These are phyloP conservation scores for Themeda triandra DNA, from an alignment of 176 grass and related monocot species.

Conservation along the genomic window DNA sequence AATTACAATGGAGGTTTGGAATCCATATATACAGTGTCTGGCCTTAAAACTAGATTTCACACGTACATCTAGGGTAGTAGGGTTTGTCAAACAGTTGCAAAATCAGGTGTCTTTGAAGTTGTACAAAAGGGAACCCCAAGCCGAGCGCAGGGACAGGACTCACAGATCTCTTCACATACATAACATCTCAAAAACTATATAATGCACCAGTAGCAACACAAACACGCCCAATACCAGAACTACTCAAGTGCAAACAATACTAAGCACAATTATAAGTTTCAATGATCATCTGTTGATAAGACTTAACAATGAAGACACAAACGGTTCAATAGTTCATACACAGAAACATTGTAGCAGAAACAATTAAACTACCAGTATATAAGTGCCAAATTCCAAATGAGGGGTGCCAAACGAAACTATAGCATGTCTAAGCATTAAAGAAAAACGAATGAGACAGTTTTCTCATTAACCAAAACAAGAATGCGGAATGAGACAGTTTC, in stretches of 20 bases:
- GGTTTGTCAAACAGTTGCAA: neutral
- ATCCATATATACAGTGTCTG: neutral
- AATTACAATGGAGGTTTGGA: neutral
- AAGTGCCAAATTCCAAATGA: neutral
- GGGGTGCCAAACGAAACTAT: neutral
- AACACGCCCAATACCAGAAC: neutral
- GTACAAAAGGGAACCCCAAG: neutral
- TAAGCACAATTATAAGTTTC: neutral
- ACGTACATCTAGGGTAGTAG: too few relatives aligned
- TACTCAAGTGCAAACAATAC: neutral
- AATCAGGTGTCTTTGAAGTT: neutral
- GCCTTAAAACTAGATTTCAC: too few relatives aligned
- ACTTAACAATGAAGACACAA: neutral
- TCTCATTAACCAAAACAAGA: slow-evolving; percentile 21
- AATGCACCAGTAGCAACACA: neutral
- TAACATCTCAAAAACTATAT: neutral
- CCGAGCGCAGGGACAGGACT: neutral
- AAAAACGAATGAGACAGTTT: neutral
- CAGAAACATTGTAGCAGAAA: neutral
- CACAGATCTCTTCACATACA: neutral
- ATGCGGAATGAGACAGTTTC: too few relatives aligned
- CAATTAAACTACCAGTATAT: slow-evolving; percentile 6
- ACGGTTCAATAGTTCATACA: neutral
- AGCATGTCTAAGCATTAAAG: slow-evolving; percentile 11
- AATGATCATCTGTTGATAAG: neutral